These are phyloP conservation scores for Neonectria ditissima DNA, from an alignment of 2,329 filamentous ascomycete species.

Conservation along the genomic window DNA sequence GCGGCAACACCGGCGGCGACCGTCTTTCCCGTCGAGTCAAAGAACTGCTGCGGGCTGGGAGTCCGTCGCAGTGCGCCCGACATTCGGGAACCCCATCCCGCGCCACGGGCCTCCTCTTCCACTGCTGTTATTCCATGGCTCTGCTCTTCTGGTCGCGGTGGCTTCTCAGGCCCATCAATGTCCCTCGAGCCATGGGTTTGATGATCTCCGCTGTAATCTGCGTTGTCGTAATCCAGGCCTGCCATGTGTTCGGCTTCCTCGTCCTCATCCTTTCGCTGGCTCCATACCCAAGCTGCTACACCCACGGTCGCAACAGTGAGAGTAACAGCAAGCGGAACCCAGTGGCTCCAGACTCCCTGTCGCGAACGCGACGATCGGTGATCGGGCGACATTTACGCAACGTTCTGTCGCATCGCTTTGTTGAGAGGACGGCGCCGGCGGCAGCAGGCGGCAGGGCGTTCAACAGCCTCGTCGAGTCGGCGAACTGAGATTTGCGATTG, in stretches of 20 bases:
- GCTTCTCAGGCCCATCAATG: conserved; percentile 49
- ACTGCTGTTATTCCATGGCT: conserved; percentile 54
- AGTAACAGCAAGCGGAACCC: conserved; percentile 88
- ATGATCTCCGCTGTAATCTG: conserved; percentile 67
- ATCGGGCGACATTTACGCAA: conserved; percentile 70
- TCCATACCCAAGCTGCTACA: conserved; percentile 93
- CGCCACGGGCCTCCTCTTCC: conserved; percentile 49
- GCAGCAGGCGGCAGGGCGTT: conserved; percentile 33
- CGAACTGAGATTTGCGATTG: conserved; percentile 6
- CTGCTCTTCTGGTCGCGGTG: conserved; percentile 55
- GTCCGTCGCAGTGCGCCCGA: conserved; percentile 84
- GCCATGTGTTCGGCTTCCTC: conserved; percentile 69
- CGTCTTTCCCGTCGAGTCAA: conserved; percentile 84
- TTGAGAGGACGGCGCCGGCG: conserved; percentile 35
- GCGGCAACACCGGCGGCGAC: conserved; percentile 86
- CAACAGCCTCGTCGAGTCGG: conserved; percentile 28
- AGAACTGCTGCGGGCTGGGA: conserved; percentile 88
- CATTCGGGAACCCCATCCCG: conserved; percentile 80
- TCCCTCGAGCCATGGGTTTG: conserved; percentile 60
- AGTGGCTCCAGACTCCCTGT: conserved; percentile 79
- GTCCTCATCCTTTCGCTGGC: conserved; percentile 81
- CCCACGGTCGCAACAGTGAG: conserved; percentile 89
- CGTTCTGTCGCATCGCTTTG: conserved; percentile 51
- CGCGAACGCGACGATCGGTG: conserved; percentile 68
- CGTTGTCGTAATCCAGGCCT: conserved; percentile 59